Base-by-base conservation (phyloP, 371 early-diverging fungal species). In the Mortierella sp. region DNA sequence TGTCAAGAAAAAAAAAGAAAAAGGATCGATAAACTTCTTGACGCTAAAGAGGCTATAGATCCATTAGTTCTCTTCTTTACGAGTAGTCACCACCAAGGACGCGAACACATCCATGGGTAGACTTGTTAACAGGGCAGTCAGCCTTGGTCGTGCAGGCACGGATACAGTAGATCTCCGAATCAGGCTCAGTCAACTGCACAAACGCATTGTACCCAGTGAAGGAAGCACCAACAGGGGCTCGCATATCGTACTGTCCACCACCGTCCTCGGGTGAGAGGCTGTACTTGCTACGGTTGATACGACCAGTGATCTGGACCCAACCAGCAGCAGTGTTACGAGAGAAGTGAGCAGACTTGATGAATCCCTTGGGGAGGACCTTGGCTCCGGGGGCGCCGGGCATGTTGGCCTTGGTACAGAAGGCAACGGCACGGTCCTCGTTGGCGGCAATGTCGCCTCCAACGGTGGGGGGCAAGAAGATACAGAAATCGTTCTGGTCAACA, bases 281-380 rank as follows among this genome's bases (percentile, higher is more conserved):
- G 35, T 85, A 91, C 71, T 90, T 90, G 24, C 85, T 75, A 55
- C 91, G 87, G 72, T 93, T 87, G 51, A 93, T 93, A 68, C 89
- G 89, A 4, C 93, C 92, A 38, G 92, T 91, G 24, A 92, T 76
- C 83, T 93, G 93, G 68, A 91, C 91, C 73, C 89, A 93, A 7
- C 71, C 75, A 68, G 83, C 48, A 35, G 46, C 32, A 41, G 75
- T 82, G n/a, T 89, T 89, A 14, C 71, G 71, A 46, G 88, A 84
- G 71, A 79, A 89, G 79, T 91, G 90, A 38, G 91, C 92, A 18
- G 91, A 90, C 71, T 82, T 83, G 72, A 91, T 91, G 78, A 93
- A 90, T 4, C 89, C 91, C 3, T 58, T 51, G 41, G 92, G 91
- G 18, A 93, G 72, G 44, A 75, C 75, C 0, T 79, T 87, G n/a